Percentiles rank a stretch among this genome's conserved stretches.
Conservation (phyloP, 2,329 filamentous ascomycete genomes). For the Eutypella sp. region DNA sequence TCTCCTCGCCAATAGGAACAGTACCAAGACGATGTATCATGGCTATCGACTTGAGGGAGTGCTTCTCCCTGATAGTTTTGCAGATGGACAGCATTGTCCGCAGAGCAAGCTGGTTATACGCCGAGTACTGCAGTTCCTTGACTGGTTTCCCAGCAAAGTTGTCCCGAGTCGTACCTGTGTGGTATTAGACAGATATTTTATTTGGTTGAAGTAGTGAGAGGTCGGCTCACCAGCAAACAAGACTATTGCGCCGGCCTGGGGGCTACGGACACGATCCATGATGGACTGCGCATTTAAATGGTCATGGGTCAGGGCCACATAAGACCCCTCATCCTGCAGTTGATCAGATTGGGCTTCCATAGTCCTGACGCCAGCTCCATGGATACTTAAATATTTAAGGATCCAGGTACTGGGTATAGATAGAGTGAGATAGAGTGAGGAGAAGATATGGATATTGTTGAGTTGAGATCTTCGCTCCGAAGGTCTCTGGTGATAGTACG, state of each 20-base stretch:
- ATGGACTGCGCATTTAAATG: slow-evolving; percentile 51
- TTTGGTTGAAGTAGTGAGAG: not conserved
- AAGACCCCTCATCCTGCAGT: slow-evolving; percentile 46
- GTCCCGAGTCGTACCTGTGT: slow-evolving; percentile 68
- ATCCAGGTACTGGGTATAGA: not conserved
- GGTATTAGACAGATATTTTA: slow-evolving; percentile 11
- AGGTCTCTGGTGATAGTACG: no score
- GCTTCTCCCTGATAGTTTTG: slow-evolving; percentile 48
- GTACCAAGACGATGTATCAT: slow-evolving; percentile 81
- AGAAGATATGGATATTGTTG: no score
- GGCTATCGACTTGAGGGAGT: slow-evolving; percentile 66
- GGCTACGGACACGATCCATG: slow-evolving; percentile 65
- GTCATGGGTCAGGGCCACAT: slow-evolving; percentile 64
- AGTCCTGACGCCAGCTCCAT: not conserved
- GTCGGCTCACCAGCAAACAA: slow-evolving; percentile 61
- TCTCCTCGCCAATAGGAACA: slow-evolving; percentile 89
- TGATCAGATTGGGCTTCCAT: slow-evolving; percentile 32
- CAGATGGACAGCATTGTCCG: slow-evolving; percentile 64
- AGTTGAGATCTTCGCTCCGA: no score
- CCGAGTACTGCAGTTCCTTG: slow-evolving; percentile 67
- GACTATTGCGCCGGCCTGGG: slow-evolving; percentile 70
- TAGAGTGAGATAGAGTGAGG: not conserved
- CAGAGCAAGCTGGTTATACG: slow-evolving; percentile 67
- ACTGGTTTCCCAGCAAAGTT: slow-evolving; percentile 68
- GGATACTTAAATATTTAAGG: not conserved